A percentile compares a stretch with the other conserved stretches of the same genome.
Conservation (phyloP, 306 rosid genomes). For the Begonia peltatifolia region DNA sequence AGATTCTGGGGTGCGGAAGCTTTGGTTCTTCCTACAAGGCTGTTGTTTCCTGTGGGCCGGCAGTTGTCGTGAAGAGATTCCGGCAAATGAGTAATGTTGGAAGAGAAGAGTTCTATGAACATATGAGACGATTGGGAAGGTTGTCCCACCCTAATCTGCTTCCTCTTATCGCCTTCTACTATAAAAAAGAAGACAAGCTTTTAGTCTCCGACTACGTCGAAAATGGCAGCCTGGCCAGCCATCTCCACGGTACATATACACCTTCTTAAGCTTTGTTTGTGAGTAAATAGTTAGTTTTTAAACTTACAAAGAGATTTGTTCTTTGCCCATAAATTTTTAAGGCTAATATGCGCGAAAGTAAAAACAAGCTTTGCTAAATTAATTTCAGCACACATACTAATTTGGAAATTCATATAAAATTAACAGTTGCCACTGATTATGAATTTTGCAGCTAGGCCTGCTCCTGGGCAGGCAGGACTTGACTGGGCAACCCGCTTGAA, state of each 20-base stretch:
- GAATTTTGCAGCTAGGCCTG: constrained; percentile 25
- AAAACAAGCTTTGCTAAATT: no score
- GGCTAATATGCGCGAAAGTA: no score
- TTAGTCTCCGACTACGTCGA: constrained; percentile 31
- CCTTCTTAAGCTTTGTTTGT: background rate
- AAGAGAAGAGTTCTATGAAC: constrained; percentile 41
- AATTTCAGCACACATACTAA: no score
- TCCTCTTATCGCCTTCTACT: constrained; percentile 47
- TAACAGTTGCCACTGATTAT: background rate
- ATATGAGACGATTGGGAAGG: constrained; percentile 55
- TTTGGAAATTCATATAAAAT: no score
- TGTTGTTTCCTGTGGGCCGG: constrained; percentile 31
- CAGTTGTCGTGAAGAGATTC: constrained; percentile 77
- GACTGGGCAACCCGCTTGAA: constrained; percentile 62
- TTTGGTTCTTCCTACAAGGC: constrained; percentile 83
- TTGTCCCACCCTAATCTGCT: constrained; percentile 47
- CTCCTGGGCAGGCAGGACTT: constrained; percentile 17
- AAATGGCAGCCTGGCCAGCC: constrained; percentile 61
- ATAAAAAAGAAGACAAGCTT: constrained; percentile 51
- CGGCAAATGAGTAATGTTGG: constrained; percentile 47
- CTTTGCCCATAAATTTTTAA: no score
- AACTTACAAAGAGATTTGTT: no score
- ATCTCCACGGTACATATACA: constrained; percentile 37
- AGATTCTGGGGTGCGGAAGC: constrained; percentile 70
- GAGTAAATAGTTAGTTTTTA: no score